Percentiles rank a stretch among this genome's conserved stretches.
Evolutionary conservation across 768 basidiomycete species (phyloP).

Genomic region (Naganishia randhawae): DNA sequence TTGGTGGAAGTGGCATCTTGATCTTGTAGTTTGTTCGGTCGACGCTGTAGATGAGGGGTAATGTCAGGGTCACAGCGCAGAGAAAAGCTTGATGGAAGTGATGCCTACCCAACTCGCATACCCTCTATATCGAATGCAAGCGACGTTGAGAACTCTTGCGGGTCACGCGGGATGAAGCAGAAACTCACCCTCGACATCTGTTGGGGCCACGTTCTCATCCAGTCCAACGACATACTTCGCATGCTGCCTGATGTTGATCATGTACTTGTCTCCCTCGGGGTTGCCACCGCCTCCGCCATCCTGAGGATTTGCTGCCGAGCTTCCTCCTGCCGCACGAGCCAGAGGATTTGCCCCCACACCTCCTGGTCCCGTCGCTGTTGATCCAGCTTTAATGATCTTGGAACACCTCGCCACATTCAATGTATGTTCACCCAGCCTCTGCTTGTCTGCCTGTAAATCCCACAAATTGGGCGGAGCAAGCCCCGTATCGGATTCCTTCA

Average conservation of each 20-base stretch:
- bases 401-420: constrained; percentile 97
- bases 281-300: constrained; percentile 61
- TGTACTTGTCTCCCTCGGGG: constrained; percentile 92
- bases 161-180: not conserved
- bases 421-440: constrained; percentile 65
- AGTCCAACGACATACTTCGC: constrained; percentile 98
- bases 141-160: no score
- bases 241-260: constrained; percentile 99
- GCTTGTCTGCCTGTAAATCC: constrained; percentile 90
- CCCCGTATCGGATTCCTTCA: constrained; percentile 98
- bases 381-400: constrained; percentile 81
- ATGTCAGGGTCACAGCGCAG: not conserved
- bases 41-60: constrained; percentile 12
- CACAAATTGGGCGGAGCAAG: constrained; percentile 94
- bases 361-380: constrained; percentile 25
- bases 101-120: constrained; percentile 95
- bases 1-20: constrained; percentile 94
- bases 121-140: constrained; percentile 59
- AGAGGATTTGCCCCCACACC: constrained; percentile 9
- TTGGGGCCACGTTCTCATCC: constrained; percentile 91
- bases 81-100: not conserved
- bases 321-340: constrained; percentile 61
- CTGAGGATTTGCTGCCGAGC: constrained; percentile 73
- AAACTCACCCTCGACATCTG: constrained; percentile 71
- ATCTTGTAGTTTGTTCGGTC: constrained; percentile 84